These are phyloP conservation scores for Cyberlindnera suaveolens DNA, from an alignment of 805 yeast genomes.

Conservation along the genomic window DNA sequence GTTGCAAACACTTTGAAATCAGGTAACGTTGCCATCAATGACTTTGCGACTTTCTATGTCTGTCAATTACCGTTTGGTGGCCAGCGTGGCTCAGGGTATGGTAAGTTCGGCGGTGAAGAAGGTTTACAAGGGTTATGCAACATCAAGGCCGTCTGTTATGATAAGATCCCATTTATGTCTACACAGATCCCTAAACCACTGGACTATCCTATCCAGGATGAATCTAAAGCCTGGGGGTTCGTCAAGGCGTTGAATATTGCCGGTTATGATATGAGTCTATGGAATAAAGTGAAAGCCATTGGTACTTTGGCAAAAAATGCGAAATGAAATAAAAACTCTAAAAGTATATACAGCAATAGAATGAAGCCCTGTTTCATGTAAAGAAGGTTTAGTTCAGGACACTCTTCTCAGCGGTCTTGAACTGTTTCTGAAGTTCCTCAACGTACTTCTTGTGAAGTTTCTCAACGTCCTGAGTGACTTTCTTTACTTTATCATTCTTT, in stretches of 20 bases:
- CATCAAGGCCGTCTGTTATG: conserved; percentile 83
- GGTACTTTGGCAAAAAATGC: conserved; percentile 47
- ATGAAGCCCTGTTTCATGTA: not conserved
- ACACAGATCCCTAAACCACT: conserved; percentile 82
- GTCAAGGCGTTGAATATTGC: conserved; percentile 76
- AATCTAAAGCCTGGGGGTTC: conserved; percentile 82
- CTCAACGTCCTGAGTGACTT: conserved; percentile 57
- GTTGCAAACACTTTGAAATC: conserved; percentile 62
- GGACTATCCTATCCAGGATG: conserved; percentile 85
- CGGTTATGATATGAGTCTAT: conserved; percentile 70
- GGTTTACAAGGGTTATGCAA: conserved; percentile 87
- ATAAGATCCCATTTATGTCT: conserved; percentile 69
- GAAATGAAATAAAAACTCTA: conserved; percentile 4
- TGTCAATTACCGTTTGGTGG: conserved; percentile 99
- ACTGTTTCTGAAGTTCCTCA: conserved; percentile 48
- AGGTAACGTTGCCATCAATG: conserved; percentile 96
- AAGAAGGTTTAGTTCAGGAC: conserved; percentile 18
- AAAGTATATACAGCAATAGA: not conserved
- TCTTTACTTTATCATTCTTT: conserved; percentile 49
- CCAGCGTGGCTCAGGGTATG: conserved; percentile 86
- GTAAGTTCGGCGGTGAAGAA: conserved; percentile 97
- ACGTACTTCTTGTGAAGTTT: conserved; percentile 59
- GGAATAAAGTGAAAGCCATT: conserved; percentile 59
- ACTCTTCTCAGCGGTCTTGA: conserved; percentile 49
- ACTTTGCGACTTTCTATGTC: conserved; percentile 92